phyloP scores from a whole-genome alignment of 169 alveolate species.

The Plasmodium malariae region DNA sequence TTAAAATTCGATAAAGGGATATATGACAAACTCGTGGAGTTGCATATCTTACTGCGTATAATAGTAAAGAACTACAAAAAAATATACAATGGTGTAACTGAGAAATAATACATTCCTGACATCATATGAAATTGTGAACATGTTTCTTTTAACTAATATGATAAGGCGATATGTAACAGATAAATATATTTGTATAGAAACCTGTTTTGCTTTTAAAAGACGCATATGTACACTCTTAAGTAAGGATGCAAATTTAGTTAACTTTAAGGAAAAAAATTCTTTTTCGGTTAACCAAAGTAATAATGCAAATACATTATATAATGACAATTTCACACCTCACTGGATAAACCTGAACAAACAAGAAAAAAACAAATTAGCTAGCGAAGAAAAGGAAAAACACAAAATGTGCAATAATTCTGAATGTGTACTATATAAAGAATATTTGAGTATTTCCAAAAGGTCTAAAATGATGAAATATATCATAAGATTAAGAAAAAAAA shows the following conservation, averaged over 20 bases:
- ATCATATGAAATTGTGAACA: neutral
- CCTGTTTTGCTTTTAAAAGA: neutral
- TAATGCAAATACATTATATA: neutral
- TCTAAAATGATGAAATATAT: conserved; percentile 76
- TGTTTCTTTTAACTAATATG: conserved; percentile 24
- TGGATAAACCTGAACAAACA: conserved; percentile 21
- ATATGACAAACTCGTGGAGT: too few relatives aligned
- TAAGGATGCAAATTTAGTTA: neutral
- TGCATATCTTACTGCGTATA: neutral
- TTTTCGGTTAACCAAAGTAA: neutral
- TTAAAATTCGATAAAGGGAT: neutral
- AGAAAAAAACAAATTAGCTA: neutral
- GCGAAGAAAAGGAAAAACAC: neutral
- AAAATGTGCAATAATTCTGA: neutral
- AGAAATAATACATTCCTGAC: neutral
- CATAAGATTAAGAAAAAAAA: conserved; percentile 73
- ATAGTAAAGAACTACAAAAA: neutral
- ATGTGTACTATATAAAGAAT: conserved; percentile 23
- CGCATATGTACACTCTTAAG: neutral
- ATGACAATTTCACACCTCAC: conserved; percentile 31
- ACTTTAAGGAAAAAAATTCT: neutral
- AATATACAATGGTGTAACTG: neutral
- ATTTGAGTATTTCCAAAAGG: conserved; percentile 41
- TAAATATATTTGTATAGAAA: conserved; percentile 4
- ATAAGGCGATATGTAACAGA: conserved; percentile 19